Percentiles rank a stretch among this genome's conserved stretches.
phyloP scores from a whole-genome alignment of 768 basidiomycete species.

The Pleurotus giganteus region DNA sequence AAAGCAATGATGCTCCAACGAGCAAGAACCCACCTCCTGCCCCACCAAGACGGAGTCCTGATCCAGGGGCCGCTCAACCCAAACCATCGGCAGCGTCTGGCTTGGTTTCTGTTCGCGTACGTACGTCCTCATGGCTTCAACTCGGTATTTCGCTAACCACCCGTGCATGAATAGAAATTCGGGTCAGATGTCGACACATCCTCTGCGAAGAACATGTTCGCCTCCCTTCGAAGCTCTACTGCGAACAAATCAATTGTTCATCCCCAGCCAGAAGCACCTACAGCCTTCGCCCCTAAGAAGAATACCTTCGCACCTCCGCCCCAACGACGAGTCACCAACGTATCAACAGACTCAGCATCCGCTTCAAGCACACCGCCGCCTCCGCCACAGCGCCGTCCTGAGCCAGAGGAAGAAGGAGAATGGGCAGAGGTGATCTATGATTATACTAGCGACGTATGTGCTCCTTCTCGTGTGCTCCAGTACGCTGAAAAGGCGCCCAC shows the following conservation, averaged over 20 bases:
- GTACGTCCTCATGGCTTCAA: not conserved
- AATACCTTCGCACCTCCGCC: conserved; percentile 55
- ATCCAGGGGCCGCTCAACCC: conserved; percentile 12
- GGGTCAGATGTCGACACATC: conserved; percentile 55
- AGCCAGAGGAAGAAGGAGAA: conserved; percentile 46
- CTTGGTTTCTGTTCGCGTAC: conserved; percentile 17
- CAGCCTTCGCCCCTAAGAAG: conserved; percentile 42
- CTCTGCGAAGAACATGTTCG: conserved; percentile 43
- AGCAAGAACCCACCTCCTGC: conserved; percentile 22
- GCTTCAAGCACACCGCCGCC: conserved; percentile 15
- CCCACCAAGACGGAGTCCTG: conserved; percentile 15
- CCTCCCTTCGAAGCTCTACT: conserved; percentile 42
- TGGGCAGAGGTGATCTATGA: conserved; percentile 83
- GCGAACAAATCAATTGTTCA: conserved; percentile 31
- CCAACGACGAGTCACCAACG: conserved; percentile 29
- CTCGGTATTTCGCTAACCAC: not conserved
- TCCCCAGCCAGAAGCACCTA: conserved; percentile 28
- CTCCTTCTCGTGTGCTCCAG: not conserved
- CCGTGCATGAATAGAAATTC: conserved; percentile 42
- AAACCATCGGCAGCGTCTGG: conserved; percentile 27
- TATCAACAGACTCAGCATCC: conserved; percentile 19
- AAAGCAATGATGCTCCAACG: conserved; percentile 19
- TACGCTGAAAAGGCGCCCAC: conserved; percentile 4
- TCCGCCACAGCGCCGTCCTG: conserved; percentile 22
- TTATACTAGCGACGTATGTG: conserved; percentile 57